Evolutionary conservation across 1,284 basidiomycete species (phyloP).

Genomic region (Cryptococcus sp.): DNA sequence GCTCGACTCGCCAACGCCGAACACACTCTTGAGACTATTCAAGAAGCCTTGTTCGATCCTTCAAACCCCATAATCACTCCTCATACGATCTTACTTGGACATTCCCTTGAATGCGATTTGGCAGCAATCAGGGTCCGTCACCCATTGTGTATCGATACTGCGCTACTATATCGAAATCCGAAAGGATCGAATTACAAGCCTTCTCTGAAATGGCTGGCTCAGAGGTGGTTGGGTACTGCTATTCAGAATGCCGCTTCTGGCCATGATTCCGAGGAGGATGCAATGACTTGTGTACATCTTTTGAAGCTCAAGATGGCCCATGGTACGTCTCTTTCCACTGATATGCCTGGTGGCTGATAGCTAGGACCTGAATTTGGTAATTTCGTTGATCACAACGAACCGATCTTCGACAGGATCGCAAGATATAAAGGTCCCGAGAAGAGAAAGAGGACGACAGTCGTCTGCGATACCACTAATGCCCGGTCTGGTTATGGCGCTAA

Average conservation of each 20-base stretch:
- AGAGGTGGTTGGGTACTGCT: constrained; percentile 79
- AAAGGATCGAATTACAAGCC: constrained; percentile 85
- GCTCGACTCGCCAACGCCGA: constrained; percentile 63
- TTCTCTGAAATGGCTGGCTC: constrained; percentile 83
- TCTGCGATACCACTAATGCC: constrained; percentile 81
- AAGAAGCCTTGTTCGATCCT: constrained; percentile 60
- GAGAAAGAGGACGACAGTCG: constrained; percentile 58
- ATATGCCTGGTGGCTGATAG: neutral
- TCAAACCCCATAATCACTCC: constrained; percentile 52
- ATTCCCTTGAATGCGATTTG: constrained; percentile 87
- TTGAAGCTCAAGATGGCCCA: constrained; percentile 71
- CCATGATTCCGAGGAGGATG: constrained; percentile 89
- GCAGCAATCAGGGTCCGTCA: constrained; percentile 76
- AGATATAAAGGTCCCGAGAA: constrained; percentile 37
- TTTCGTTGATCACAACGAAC: constrained; percentile 70
- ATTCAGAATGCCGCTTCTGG: constrained; percentile 74
- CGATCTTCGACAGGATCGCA: constrained; percentile 66
- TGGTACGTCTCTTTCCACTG: constrained; percentile 48
- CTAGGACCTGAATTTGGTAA: constrained; percentile 74
- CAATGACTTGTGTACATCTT: constrained; percentile 75
- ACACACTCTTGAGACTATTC: constrained; percentile 70
- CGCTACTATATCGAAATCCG: constrained; percentile 80
- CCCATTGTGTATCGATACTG: constrained; percentile 81
- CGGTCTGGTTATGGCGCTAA: constrained; percentile 27
- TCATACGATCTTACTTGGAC: constrained; percentile 82